phyloP scores from a whole-genome alignment of 2,329 filamentous ascomycete species.

The Reticulascus tulasneorum region DNA sequence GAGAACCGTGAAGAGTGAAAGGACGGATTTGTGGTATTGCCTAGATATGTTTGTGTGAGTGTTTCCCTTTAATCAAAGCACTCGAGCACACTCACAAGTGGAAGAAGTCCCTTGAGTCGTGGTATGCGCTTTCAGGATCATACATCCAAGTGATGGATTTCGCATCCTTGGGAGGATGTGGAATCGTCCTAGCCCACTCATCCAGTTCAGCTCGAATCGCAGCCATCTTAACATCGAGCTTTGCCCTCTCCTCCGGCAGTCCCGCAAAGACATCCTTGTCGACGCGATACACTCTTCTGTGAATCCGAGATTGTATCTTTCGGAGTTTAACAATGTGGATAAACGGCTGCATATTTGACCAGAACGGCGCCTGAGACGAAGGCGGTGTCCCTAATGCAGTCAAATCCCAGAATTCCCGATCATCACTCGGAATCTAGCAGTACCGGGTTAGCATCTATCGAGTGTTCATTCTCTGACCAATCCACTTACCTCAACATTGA shows the following conservation, averaged over 20 bases:
- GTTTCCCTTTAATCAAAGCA: no score
- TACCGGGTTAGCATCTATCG: not conserved
- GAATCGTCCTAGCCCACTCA: conserved; percentile 15
- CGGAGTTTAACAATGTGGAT: conserved; percentile 22
- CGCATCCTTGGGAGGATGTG: conserved; percentile 17
- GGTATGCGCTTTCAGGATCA: conserved; percentile 20
- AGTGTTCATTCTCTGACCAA: not conserved
- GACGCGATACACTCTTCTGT: conserved; percentile 17
- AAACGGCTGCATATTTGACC: conserved; percentile 21
- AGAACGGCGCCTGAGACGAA: not conserved
- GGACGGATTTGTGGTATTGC: conserved; percentile 21
- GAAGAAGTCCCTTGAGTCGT: conserved; percentile 22
- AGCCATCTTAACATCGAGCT: conserved; percentile 16
- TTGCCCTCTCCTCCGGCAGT: not conserved
- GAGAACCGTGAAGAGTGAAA: conserved; percentile 19
- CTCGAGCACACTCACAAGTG: conserved; percentile 12
- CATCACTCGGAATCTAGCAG: conserved; percentile 18
- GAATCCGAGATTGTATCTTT: conserved; percentile 18
- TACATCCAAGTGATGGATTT: conserved; percentile 22
- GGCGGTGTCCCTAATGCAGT: conserved; percentile 7
- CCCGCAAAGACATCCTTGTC: conserved; percentile 16
- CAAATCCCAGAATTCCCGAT: conserved; percentile 17
- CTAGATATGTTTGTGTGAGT: not conserved
- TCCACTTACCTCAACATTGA: conserved; percentile 21
- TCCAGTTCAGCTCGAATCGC: conserved; percentile 17